These are phyloP conservation scores for Metschnikowia cubensis DNA, from an alignment of 805 yeast species.

Conservation along the genomic window DNA sequence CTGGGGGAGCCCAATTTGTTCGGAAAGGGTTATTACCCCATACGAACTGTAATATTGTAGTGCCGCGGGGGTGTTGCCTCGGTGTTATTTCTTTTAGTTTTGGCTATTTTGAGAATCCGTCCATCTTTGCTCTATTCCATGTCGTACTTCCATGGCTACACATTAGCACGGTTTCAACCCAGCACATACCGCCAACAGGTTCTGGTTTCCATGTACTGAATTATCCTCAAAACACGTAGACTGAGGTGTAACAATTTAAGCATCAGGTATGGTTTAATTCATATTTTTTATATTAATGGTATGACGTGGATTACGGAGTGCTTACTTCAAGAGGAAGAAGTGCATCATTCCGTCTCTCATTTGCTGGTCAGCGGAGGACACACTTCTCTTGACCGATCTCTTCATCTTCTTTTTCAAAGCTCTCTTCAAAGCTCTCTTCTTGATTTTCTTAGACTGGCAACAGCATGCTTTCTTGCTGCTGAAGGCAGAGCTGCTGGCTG, in stretches of 20 bases:
- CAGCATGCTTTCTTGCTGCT: slow-evolving; percentile 21
- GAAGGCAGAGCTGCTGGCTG: slow-evolving; percentile 7
- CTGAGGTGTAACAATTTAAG: too few species aligned
- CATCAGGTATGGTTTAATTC: background rate
- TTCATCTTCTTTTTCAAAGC: slow-evolving; percentile 20
- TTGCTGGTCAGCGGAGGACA: slow-evolving; percentile 11
- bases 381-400: slow-evolving; percentile 20
- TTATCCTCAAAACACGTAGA: too few species aligned
- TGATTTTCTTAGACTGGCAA: slow-evolving; percentile 19
- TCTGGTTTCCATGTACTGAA: too few species aligned
- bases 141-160: background rate
- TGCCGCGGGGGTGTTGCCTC: background rate
- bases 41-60: background rate
- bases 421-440: slow-evolving; percentile 23
- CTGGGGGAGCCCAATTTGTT: background rate
- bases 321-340: slow-evolving; percentile 12
- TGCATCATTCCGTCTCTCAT: slow-evolving; percentile 12
- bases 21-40: background rate
- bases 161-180: too few species aligned
- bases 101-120: background rate
- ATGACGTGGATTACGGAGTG: background rate
- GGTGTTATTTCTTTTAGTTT: background rate
- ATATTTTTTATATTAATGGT: slow-evolving; percentile 1
- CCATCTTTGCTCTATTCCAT: background rate
- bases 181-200: too few species aligned